Percentiles rank a stretch among this genome's conserved stretches.
Conservation (phyloP, 2,329 filamentous ascomycete genomes). For the Lachnellula subtilissima region DNA sequence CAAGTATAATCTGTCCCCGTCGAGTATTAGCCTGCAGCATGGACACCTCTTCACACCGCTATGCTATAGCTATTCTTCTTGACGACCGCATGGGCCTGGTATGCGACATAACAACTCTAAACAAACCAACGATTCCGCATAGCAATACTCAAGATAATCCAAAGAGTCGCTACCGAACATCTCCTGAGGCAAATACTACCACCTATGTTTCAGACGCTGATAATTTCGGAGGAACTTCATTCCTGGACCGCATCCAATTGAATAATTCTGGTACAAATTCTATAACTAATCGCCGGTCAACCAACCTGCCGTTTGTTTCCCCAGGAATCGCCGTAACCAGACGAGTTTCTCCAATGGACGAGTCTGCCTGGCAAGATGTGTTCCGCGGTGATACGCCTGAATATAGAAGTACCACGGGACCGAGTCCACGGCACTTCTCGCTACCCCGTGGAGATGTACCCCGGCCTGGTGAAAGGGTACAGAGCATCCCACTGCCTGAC, state of each 20-base stretch:
- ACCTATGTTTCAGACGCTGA: background rate
- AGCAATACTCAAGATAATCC: background rate
- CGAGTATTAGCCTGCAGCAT: constrained; percentile 56
- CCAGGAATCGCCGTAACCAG: constrained; percentile 21
- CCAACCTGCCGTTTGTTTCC: constrained; percentile 19
- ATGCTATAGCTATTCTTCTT: constrained; percentile 54
- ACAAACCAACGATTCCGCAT: background rate
- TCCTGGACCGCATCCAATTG: constrained; percentile 22
- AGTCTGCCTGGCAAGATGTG: constrained; percentile 16
- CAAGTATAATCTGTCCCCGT: constrained; percentile 52
- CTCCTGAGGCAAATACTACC: background rate
- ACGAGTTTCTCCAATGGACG: constrained; percentile 5
- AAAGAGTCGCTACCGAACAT: background rate
- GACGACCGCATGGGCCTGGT: constrained; percentile 57
- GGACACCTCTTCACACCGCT: constrained; percentile 52
- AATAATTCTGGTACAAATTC: constrained; percentile 19
- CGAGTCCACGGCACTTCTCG: constrained; percentile 10
- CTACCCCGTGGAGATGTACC: constrained; percentile 6
- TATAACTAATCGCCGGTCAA: constrained; percentile 3
- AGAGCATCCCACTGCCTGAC: constrained; percentile 8
- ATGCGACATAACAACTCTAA: constrained; percentile 44
- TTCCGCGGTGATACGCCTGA: constrained; percentile 11
- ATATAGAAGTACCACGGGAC: constrained; percentile 1
- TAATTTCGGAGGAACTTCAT: constrained; percentile 6
- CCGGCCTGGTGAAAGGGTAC: constrained; percentile 1